A percentile compares a stretch with the other conserved stretches of the same genome.
phyloP scores from a whole-genome alignment of 2,329 filamentous ascomycete genomes.

The Macroventuria anomochaeta region DNA sequence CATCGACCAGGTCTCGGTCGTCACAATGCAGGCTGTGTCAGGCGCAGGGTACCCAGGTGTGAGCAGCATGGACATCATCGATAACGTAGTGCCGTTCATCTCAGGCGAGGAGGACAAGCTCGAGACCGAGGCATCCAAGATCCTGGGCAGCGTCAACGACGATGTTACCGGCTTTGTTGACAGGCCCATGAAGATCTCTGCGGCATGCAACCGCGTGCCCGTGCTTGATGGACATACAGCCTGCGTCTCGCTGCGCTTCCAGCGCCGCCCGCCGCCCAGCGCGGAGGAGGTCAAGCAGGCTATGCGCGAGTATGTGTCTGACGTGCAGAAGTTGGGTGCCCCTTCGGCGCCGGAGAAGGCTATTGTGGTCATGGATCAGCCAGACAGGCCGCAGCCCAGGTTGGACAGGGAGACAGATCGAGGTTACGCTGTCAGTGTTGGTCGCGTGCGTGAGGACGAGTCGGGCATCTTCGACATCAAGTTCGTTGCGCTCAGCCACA shows the following conservation, averaged over 20 bases:
- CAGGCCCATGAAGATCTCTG: constrained; percentile 79
- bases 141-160: constrained; percentile 76
- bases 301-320: constrained; percentile 79
- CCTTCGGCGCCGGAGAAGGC: constrained; percentile 82
- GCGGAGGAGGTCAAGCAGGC: constrained; percentile 80
- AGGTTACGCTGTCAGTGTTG: constrained; percentile 91
- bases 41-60: constrained; percentile 92
- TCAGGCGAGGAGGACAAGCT: constrained; percentile 95
- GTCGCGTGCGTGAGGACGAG: constrained; percentile 83
- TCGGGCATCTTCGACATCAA: constrained; percentile 92
- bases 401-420: constrained; percentile 84
- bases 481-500: constrained; percentile 91
- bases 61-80: constrained; percentile 90
- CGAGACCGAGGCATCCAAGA: constrained; percentile 93
- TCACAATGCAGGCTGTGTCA: constrained; percentile 93
- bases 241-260: constrained; percentile 88
- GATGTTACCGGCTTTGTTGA: constrained; percentile 77
- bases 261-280: constrained; percentile 73
- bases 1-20: constrained; percentile 77
- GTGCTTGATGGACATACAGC: constrained; percentile 94
- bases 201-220: constrained; percentile 91
- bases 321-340: constrained; percentile 83
- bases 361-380: constrained; percentile 88
- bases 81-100: constrained; percentile 96
- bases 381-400: constrained; percentile 88